These are phyloP conservation scores for Pichia scutulata DNA, from an alignment of 805 yeast species.

Conservation along the genomic window DNA sequence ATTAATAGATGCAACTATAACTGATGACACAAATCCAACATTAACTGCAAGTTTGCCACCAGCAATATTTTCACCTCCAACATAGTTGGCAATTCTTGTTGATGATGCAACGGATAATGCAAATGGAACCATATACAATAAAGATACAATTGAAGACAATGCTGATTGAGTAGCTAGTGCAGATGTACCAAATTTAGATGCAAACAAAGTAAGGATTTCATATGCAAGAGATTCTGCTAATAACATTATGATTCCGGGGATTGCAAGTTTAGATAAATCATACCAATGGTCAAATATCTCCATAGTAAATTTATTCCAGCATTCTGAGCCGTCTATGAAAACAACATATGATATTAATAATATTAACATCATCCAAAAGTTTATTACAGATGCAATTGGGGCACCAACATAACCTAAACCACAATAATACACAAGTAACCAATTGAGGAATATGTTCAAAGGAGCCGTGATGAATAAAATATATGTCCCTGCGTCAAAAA, in stretches of 20 bases:
- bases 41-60: slow-evolving; percentile 33
- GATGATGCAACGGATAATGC: slow-evolving; percentile 49
- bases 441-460: slow-evolving; percentile 57
- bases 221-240: slow-evolving; percentile 52
- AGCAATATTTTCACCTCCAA: slow-evolving; percentile 35
- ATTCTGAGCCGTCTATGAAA: slow-evolving; percentile 54
- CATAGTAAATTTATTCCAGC: slow-evolving; percentile 58
- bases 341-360: slow-evolving; percentile 47
- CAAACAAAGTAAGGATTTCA: slow-evolving; percentile 47
- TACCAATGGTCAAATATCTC: slow-evolving; percentile 30
- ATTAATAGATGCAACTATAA: slow-evolving; percentile 31
- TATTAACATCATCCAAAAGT: slow-evolving; percentile 63
- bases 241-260: slow-evolving; percentile 48
- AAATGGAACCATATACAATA: slow-evolving; percentile 50
- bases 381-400: slow-evolving; percentile 63
- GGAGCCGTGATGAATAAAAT: slow-evolving; percentile 67
- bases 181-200: slow-evolving; percentile 45
- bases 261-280: slow-evolving; percentile 37
- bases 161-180: slow-evolving; percentile 52
- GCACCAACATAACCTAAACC: slow-evolving; percentile 77
- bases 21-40: slow-evolving; percentile 32
- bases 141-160: slow-evolving; percentile 43
- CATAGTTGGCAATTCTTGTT: slow-evolving; percentile 46
- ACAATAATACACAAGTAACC: slow-evolving; percentile 54
- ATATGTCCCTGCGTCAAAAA: slow-evolving; percentile 71